These are phyloP conservation scores for Myriosclerotinia duriaeana DNA, from an alignment of 2,329 filamentous ascomycete species.

Conservation along the genomic window DNA sequence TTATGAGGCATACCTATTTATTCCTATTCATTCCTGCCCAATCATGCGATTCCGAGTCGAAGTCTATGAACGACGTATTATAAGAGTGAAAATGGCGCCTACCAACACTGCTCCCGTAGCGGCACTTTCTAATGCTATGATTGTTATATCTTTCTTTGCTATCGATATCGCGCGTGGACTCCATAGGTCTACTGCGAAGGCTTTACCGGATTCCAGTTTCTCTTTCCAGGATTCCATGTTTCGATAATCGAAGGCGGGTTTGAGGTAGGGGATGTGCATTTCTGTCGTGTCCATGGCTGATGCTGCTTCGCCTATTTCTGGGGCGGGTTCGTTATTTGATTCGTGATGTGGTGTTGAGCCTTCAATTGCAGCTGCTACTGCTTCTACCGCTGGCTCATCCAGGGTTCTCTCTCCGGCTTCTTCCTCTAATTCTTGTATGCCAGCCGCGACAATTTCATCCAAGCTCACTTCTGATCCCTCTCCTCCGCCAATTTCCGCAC, in stretches of 20 bases:
- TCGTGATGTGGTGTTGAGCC: slow-evolving; percentile 24
- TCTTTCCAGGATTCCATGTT: slow-evolving; percentile 41
- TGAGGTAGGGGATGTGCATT: slow-evolving; percentile 29
- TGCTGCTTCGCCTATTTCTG: slow-evolving; percentile 27
- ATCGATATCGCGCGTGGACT: slow-evolving; percentile 64
- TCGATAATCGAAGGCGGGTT: slow-evolving; percentile 24
- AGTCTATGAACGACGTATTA: slow-evolving; percentile 35
- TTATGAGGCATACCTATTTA: background rate
- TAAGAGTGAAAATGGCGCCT: slow-evolving; percentile 42
- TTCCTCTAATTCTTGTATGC: slow-evolving; percentile 32
- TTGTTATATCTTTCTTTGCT: slow-evolving; percentile 67
- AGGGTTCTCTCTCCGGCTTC: slow-evolving; percentile 23
- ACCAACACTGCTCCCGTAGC: slow-evolving; percentile 63
- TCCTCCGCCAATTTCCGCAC: slow-evolving; percentile 21
- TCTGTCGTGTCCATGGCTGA: slow-evolving; percentile 30
- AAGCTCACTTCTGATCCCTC: slow-evolving; percentile 24
- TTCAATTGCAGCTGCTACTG: slow-evolving; percentile 30
- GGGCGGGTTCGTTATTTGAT: slow-evolving; percentile 14
- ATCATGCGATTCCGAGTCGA: background rate
- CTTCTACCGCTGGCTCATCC: slow-evolving; percentile 33
- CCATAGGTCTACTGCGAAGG: slow-evolving; percentile 56
- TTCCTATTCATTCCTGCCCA: background rate
- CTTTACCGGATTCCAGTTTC: slow-evolving; percentile 49
- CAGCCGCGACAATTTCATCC: slow-evolving; percentile 33
- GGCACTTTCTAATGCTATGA: slow-evolving; percentile 67